Base-by-base conservation (phyloP, 192 early-diverging fungal species). In the Piromyces sp. region DNA sequence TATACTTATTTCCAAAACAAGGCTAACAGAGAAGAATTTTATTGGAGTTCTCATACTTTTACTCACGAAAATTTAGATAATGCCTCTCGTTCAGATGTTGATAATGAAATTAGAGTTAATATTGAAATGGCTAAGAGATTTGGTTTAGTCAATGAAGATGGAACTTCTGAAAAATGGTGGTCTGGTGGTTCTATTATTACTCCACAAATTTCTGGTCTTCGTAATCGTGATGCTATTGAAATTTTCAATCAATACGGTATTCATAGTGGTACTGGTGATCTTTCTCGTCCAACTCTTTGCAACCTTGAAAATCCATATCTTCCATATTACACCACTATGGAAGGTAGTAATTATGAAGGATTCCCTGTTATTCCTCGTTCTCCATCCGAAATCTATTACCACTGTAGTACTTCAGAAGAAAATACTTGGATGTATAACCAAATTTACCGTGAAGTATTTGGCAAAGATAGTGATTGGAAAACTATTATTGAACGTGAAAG, bases 31-130 rank as follows among this genome's bases (percentile, higher is more conserved):
- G 81, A 31, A 78, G 30, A n/a, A 16, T 87, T 87, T 82, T 84
- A 79, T 42, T 87, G 87, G 87, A 80, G 79, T 40, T 86, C 83
- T 30, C 87, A 87, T 79, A 87, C 86, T 12, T 51, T 51, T 22
- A 51, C 42, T 1, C 87, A 87, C 68, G 86, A 88, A 81, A 85
- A 81, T 36, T 79, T 87, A 42, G 84, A 87, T 80, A 83, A 89
- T 79, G 79, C 38, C 80, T 80, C 86, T 19, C 83, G 87, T 79
- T 30, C 42, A 28, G 88, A 87, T 79, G 79, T 84, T 28, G 33
- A 30, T 31, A 87, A 87, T 51, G 87, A 88, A 51, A 51, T 87
- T 9, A 30, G 26, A 28, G 82, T 89, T 83, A 87, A 89, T 84
- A 82, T 83, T 82, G 38, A 86, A 28, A 81, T 88, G 78, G 87